Evolutionary conservation across 2,329 filamentous ascomycete genomes (phyloP).

Genomic region (Raffaelea ambrosiae): DNA sequence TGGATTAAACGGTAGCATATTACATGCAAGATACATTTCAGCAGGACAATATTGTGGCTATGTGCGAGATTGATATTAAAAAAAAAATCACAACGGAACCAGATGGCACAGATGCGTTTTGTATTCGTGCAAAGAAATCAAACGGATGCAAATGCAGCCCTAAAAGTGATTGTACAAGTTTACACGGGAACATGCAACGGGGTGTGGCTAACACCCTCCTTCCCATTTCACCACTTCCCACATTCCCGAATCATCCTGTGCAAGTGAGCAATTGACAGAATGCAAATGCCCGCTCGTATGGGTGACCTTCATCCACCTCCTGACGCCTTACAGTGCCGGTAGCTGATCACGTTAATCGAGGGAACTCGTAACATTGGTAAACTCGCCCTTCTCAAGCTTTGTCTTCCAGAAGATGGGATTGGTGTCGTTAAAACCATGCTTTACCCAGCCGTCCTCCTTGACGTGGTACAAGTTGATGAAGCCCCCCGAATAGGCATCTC

Average conservation of each 20-base stretch:
- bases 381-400: slow-evolving; percentile 97
- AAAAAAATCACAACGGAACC: no score
- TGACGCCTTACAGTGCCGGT: no score
- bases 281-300: no score
- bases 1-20: no score
- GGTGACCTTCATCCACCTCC: no score
- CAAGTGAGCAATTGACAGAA: neutral
- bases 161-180: slow-evolving; percentile 1
- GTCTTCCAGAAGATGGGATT: slow-evolving; percentile 99
- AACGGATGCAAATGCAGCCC: neutral
- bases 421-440: slow-evolving; percentile 96
- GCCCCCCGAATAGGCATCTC: slow-evolving; percentile 97
- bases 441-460: slow-evolving; percentile 98
- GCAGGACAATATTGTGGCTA: no score
- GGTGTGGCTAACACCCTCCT: no score
- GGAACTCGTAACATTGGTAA: slow-evolving; percentile 83
- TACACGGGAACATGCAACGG: neutral
- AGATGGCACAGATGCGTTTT: no score
- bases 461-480: slow-evolving; percentile 99
- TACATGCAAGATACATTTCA: neutral
- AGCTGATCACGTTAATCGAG: slow-evolving; percentile 47
- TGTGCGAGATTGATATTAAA: no score
- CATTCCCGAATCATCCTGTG: neutral
- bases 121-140: no score
- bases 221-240: no score